Evolutionary conservation across 2,329 filamentous ascomycete genomes (phyloP), one percentile per base, ranked within the genome.

Genomic region (Microdochium paspali): DNA sequence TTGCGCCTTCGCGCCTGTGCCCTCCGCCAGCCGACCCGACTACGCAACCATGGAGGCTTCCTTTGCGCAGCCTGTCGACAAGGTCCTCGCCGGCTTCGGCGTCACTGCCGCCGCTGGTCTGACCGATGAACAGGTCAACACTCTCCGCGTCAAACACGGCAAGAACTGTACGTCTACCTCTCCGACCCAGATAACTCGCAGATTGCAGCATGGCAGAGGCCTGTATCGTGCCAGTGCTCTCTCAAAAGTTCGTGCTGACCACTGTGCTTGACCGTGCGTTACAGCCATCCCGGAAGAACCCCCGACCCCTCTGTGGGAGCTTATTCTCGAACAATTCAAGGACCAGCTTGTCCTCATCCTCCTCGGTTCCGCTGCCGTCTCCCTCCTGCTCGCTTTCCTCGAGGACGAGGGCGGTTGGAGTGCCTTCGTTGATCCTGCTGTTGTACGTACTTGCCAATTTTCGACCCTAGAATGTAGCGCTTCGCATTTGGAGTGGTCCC

Each of bases 311-410:
- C 66, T 98, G 44, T 98, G 91, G 93, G 81, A 97, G 69, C 83
- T 98, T 53, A 88, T 98, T 48, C 78, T 98, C 50, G 93, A 98
- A 70, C 93, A 98, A 67, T 98, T 98, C 78, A 96, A 98, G 70
- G 93, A 98, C 65, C 93, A 98, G 68, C 81, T 98, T 44, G 93
- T 98, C 56, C 79, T 98, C 47, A 98, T 98, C 58, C 77, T 98
- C 21, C 79, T 98, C 45, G 93, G 82, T 47, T 97, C 91, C 31
- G 93, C 93, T 10, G 89, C 85, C 20, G 84, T 98, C 30, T 97
- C 93, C 2, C 97, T 98, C 63, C 82, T 90, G 24, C 75, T 98
- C 52, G 93, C 93, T 24, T 76, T 98, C 12, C 90, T 98, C 57
- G 93, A 98, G 65, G 86, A 93, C 42, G 87, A 87, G 51, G 89